phyloP scores from a whole-genome alignment of 2,329 filamentous ascomycete genomes.

The Ceratocystiopsis minuta region DNA sequence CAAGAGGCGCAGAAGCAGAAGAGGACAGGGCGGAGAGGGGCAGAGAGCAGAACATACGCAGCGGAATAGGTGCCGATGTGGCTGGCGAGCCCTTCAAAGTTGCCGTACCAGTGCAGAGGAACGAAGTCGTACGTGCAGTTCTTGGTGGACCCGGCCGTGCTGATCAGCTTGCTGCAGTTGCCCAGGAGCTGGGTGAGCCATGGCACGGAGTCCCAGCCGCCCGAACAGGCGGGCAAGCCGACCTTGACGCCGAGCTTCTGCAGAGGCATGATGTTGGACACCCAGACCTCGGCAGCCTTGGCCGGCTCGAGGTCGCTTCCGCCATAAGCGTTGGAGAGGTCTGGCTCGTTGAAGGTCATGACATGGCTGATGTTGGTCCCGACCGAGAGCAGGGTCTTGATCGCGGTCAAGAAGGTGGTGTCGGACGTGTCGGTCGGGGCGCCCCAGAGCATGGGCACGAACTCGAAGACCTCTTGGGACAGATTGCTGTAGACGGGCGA shows the following conservation, averaged over 20 bases:
- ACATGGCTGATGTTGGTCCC: slow-evolving; percentile 46
- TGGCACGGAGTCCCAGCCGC: slow-evolving; percentile 35
- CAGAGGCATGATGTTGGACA: slow-evolving; percentile 52
- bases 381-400: slow-evolving; percentile 34
- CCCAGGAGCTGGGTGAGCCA: slow-evolving; percentile 52
- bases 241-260: slow-evolving; percentile 44
- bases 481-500: slow-evolving; percentile 30
- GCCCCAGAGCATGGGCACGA: slow-evolving; percentile 71
- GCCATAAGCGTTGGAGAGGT: slow-evolving; percentile 34
- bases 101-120: slow-evolving; percentile 51
- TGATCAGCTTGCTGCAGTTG: slow-evolving; percentile 44
- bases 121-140: slow-evolving; percentile 47
- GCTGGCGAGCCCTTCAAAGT: slow-evolving; percentile 48
- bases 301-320: slow-evolving; percentile 44
- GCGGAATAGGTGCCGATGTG: slow-evolving; percentile 43
- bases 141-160: slow-evolving; percentile 16
- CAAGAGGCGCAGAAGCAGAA: not conserved
- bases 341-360: slow-evolving; percentile 67
- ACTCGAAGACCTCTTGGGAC: slow-evolving; percentile 42
- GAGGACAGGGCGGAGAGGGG: not conserved
- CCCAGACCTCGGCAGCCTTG: slow-evolving; percentile 50
- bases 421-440: slow-evolving; percentile 27
- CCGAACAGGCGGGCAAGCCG: slow-evolving; percentile 54
- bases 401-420: slow-evolving; percentile 41
- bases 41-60: slow-evolving; percentile 17